Base-by-base conservation (phyloP, 352 stramenopile species). In the Phytophthora pluvialis region DNA sequence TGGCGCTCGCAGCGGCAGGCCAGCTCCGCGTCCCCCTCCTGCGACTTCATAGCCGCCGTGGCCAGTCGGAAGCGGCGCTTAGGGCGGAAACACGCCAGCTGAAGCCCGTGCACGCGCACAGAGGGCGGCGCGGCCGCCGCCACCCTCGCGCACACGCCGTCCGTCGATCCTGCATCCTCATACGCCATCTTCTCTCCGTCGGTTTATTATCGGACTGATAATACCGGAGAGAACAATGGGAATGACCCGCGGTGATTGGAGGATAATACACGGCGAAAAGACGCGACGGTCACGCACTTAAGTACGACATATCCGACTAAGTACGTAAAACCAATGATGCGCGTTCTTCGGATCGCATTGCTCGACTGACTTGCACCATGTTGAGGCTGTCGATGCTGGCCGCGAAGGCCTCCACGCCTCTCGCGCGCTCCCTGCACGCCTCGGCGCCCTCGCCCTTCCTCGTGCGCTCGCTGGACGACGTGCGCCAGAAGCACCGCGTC, bases 11-110 rank as follows among this genome's bases (percentile, higher is more conserved):
- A 87, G 60, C 61, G 59, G 57, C 78, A 87, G 18, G 70, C 62
- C 21, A 82, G 48, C 18, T 65, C 69, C 25, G 45, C 35, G 7
- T 25, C 39, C 0, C 45, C 40, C 5, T 60, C 52, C 21, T 48
- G 49, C 3, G 35, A 33, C 26, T 57, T 36, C 18, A 49, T 12
- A 18, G 47, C 35, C 9, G 48, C 57, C 18, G 18, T 58, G 3
- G 40, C 25, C 11, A 74, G 63, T 4, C 67, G 56, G 46, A 89
- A 93, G 16, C 84, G 81, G 46, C 78, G 70, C n/a, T 65, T 76
- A 12, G 84, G 77, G 0, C 81, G 81, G 67, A 91, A 93, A 55
- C 84, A 93, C 31, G 77, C 66, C 32, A 93, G 70, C 1, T 81
- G 77, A 38, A 62, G 55, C 5, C 84, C 84, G 44, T 93, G 83